phyloP scores from a whole-genome alignment of 2,329 filamentous ascomycete species.

The Clonostachys rhizophaga region DNA sequence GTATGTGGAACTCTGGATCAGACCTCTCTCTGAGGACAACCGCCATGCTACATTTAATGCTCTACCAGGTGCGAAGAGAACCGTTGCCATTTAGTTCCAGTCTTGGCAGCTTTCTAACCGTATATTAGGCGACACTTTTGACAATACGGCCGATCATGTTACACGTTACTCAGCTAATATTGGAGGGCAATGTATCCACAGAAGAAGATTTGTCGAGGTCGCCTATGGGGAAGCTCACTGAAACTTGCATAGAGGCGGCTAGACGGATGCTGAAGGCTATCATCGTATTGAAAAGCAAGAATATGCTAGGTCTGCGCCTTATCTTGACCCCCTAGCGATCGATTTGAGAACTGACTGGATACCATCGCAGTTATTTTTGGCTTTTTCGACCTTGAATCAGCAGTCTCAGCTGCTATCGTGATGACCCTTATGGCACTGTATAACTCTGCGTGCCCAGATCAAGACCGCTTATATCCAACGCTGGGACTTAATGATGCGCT shows the following conservation, averaged over 20 bases:
- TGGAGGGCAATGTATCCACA: too few species aligned
- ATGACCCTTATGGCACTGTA: conserved; percentile 15
- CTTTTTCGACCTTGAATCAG: conserved; percentile 14
- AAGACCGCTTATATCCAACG: conserved; percentile 12
- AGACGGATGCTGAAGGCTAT: neutral
- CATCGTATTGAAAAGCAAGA: neutral
- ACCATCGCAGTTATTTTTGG: neutral
- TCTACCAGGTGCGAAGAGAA: neutral
- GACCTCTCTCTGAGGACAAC: neutral
- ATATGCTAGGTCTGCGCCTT: too few species aligned
- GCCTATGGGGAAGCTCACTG: neutral
- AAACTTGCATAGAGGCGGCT: neutral
- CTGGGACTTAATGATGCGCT: conserved; percentile 15
- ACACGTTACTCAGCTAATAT: neutral
- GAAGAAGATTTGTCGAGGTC: neutral
- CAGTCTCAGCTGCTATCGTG: conserved; percentile 16
- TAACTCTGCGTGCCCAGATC: conserved; percentile 15
- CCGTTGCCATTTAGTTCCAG: too few species aligned
- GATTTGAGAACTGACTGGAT: neutral
- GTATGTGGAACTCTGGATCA: neutral
- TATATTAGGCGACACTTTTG: neutral
- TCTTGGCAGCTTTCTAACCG: too few species aligned
- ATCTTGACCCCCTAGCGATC: too few species aligned
- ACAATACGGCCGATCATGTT: neutral
- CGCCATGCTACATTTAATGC: neutral